Base-by-base conservation (phyloP, 352 stramenopile genomes). In the Phytophthora agathidicida region DNA sequence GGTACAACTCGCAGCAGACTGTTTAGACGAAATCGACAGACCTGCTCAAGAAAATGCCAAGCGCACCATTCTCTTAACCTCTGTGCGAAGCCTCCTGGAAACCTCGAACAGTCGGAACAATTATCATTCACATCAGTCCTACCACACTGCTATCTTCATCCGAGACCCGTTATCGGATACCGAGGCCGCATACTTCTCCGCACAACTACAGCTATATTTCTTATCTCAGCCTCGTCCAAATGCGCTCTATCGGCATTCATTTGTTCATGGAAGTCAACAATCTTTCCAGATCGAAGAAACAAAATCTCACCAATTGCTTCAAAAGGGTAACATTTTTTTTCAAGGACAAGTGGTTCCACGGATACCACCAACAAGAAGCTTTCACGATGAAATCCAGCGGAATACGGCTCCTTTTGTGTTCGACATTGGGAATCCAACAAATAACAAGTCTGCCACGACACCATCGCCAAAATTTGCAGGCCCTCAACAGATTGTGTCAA, bases 241-340 rank as follows among this genome's bases (percentile, higher is more conserved):
- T 1, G 65, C 61, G 3, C 44, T 87, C 13, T 89, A 89, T 33
- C 71, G 62, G 2, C 79, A 89, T 24, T 38, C n/a, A 7, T 89
- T 89, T 39, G 48, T 62, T n/a, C 56, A 22, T 28, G 44, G 26
- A 8, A 32, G 31, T 24, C 31, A 7, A 32, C 23, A 1, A 14
- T n/a, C 23, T 14, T 20, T 8, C 0, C 46, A 23, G 6, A 26
- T 30, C 0, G 30, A 32, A 19, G 23, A 3, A 28, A 2, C n/a
- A 14, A 36, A 70, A 36, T 2, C 16, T 35, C 5, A 19, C 48
- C 14, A 75, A 58, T 38, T 39, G 16, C 73, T 86, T 36, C 50
- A 65, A 23, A 86, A 86, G 22, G 79, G 79, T 0, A 89, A 89
- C 35, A 83, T 89, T 27, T 37, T 38, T 28, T 88, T 88, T 27